Evolutionary conservation across 2,329 filamentous ascomycete genomes (phyloP).

Genomic region (Aspergillus sp.): DNA sequence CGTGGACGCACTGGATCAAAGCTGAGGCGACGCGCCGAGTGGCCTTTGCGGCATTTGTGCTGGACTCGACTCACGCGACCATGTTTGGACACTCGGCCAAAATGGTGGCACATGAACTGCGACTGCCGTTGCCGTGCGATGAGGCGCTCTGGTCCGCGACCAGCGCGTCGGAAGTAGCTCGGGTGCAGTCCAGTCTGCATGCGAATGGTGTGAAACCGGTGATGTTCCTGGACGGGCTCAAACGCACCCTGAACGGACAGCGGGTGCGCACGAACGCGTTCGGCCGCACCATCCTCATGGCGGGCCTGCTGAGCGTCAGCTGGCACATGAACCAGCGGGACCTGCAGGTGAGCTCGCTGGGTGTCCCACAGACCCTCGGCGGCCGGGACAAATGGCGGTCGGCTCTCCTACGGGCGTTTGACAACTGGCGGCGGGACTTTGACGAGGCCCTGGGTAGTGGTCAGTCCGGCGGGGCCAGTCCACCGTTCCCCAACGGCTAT

Average conservation of each 20-base stretch:
- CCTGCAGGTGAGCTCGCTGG: slow-evolving; percentile 84
- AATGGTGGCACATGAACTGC: slow-evolving; percentile 96
- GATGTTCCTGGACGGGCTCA: slow-evolving; percentile 87
- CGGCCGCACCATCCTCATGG: slow-evolving; percentile 89
- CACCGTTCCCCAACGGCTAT: slow-evolving; percentile 22
- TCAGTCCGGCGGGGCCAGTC: slow-evolving; percentile 38
- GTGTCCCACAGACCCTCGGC: slow-evolving; percentile 75
- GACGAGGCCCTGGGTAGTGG: slow-evolving; percentile 67
- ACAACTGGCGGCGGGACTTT: slow-evolving; percentile 90
- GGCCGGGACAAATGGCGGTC: slow-evolving; percentile 89
- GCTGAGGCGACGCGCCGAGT: slow-evolving; percentile 86
- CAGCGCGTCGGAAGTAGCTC: slow-evolving; percentile 79
- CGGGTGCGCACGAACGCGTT: slow-evolving; percentile 90
- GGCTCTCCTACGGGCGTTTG: slow-evolving; percentile 81
- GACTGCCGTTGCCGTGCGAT: slow-evolving; percentile 85
- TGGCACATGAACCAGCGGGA: slow-evolving; percentile 99
- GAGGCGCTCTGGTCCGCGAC: slow-evolving; percentile 90
- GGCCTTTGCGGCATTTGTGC: slow-evolving; percentile 90
- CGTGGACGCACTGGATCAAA: slow-evolving; percentile 95
- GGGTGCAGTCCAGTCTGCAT: slow-evolving; percentile 76
- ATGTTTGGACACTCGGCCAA: slow-evolving; percentile 98
- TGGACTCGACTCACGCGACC: slow-evolving; percentile 93
- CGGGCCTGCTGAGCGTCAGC: slow-evolving; percentile 85
- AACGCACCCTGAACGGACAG: slow-evolving; percentile 81
- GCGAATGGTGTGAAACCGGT: slow-evolving; percentile 80